Conservation (phyloP, 2,329 filamentous ascomycete genomes). For the Pseudogymnoascus sp. region DNA sequence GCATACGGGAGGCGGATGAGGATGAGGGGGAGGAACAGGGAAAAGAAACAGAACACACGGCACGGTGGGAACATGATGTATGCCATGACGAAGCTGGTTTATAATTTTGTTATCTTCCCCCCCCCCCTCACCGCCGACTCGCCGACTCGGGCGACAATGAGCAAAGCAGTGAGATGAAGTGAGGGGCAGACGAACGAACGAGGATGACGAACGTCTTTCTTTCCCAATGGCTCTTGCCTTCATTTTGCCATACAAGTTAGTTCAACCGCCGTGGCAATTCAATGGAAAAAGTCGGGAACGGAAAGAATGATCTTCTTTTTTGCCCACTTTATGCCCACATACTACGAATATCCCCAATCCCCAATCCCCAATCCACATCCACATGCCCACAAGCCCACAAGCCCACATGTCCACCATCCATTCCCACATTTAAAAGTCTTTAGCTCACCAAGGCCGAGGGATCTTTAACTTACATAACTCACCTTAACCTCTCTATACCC, state of each 20-base stretch:
- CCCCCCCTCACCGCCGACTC: background rate
- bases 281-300: background rate
- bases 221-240: background rate
- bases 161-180: background rate
- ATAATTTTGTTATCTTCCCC: background rate
- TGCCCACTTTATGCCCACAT: background rate
- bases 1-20: background rate
- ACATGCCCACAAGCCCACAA: background rate
- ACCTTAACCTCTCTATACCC: too few species aligned
- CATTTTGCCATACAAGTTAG: background rate
- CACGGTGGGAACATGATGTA: background rate
- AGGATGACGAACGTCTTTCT: background rate
- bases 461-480: background rate
- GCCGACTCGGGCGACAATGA: background rate
- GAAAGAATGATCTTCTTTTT: background rate
- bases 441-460: background rate
- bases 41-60: background rate
- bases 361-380: too few species aligned
- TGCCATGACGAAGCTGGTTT: background rate
- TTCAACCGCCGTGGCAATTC: background rate
- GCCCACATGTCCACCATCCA: too few species aligned
- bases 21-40: too few species aligned
- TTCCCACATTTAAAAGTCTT: background rate
- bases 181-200: background rate
- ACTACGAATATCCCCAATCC: too few species aligned